Evolutionary conservation across 805 yeast species (phyloP).

Genomic region (Kazachstania taianensis): DNA sequence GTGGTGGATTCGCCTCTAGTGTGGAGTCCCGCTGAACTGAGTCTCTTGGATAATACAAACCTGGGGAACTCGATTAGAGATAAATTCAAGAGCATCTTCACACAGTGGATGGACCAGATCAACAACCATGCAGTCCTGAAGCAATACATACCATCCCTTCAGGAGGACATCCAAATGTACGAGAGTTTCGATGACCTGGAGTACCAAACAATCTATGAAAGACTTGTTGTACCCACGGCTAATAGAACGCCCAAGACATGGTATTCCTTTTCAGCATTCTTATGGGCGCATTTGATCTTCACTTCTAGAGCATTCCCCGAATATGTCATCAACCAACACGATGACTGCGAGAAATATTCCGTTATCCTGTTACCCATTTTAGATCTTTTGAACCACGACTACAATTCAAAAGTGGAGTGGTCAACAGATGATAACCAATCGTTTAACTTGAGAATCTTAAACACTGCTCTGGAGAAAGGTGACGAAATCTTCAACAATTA

Average conservation of each 20-base stretch:
- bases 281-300: conserved; percentile 67
- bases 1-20: conserved; percentile 46
- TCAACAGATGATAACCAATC: conserved; percentile 28
- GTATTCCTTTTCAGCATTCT: conserved; percentile 56
- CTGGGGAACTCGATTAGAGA: conserved; percentile 42
- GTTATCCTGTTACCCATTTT: conserved; percentile 71
- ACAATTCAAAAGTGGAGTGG: conserved; percentile 63
- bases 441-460: conserved; percentile 33
- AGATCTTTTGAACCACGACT: conserved; percentile 69
- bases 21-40: conserved; percentile 48
- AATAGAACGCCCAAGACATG: conserved; percentile 30
- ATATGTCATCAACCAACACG: conserved; percentile 26
- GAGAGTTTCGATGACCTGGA: conserved; percentile 9
- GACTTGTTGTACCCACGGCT: conserved; percentile 12
- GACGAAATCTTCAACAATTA: conserved; percentile 67
- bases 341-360: conserved; percentile 30
- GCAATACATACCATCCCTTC: conserved; percentile 1
- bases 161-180: conserved; percentile 13
- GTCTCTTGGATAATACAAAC: conserved; percentile 56
- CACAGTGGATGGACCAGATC: conserved; percentile 46
- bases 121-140: background rate
- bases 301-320: conserved; percentile 79
- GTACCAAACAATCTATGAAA: conserved; percentile 12
- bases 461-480: conserved; percentile 17
- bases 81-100: conserved; percentile 37